Conservation (phyloP, 2,329 filamentous ascomycete genomes). For the Trichoderma simmonsii region DNA sequence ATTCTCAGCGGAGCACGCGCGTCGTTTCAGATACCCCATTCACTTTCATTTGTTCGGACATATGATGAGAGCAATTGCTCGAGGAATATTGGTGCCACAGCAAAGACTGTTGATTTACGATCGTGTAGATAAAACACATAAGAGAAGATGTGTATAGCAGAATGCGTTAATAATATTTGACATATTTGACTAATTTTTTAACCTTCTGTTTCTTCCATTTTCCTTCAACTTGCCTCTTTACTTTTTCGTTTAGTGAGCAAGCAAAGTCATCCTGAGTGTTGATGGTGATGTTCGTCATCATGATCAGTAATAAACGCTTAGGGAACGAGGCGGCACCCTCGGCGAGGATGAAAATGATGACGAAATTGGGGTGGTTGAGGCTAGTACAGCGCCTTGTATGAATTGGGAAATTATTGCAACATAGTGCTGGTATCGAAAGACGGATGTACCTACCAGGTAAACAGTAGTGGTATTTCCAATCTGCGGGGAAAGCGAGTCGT, state of each 20-base stretch:
- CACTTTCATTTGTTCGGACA: constrained; percentile 6
- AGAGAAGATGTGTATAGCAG: background rate
- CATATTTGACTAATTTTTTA: background rate
- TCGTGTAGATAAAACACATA: background rate
- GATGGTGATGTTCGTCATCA: background rate
- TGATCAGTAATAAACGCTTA: background rate
- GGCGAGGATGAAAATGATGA: background rate
- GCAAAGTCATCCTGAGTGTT: background rate
- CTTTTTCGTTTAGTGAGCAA: background rate
- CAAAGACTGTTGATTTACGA: background rate
- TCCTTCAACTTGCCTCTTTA: background rate
- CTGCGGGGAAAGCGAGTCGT: background rate
- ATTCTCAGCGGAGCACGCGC: constrained; percentile 1
- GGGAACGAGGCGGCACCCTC: background rate
- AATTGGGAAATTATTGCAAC: background rate
- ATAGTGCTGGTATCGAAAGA: background rate
- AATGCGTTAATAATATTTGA: background rate
- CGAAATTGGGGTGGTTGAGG: background rate
- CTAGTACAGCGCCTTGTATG: background rate
- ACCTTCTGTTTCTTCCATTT: background rate
- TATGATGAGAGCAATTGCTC: background rate
- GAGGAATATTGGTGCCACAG: background rate
- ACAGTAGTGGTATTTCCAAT: background rate
- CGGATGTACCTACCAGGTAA: background rate
- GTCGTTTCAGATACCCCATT: constrained; percentile 17